phyloP scores from a whole-genome alignment of 169 alveolate species.

The Pseudocohnilembus persalinus region DNA sequence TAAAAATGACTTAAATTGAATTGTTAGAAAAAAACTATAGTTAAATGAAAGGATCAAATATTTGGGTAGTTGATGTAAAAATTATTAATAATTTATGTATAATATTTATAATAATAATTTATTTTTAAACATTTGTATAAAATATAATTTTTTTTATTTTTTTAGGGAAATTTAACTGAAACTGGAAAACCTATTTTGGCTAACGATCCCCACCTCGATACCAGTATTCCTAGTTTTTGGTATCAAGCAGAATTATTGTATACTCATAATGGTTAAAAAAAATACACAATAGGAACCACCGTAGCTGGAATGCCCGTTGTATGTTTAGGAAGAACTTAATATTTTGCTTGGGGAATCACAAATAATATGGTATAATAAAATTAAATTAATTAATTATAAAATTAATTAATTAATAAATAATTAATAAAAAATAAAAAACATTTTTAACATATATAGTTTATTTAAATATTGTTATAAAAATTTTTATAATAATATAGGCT shows the following conservation, averaged over 20 bases:
- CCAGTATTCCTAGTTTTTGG: conserved; percentile 65
- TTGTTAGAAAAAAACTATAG: conserved; percentile 8
- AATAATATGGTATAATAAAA: conserved; percentile 18
- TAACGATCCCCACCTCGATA: conserved; percentile 82
- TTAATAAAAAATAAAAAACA: too few relatives aligned
- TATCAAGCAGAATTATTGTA: conserved; percentile 41
- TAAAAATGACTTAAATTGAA: conserved; percentile 14
- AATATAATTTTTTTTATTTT: too few relatives aligned
- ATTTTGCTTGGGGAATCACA: conserved; percentile 70
- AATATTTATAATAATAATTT: too few relatives aligned
- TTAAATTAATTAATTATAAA: background rate
- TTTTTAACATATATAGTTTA: too few relatives aligned
- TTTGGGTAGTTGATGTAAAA: conserved; percentile 53
- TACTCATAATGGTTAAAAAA: background rate
- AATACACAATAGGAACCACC: conserved; percentile 31
- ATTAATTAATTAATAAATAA: too few relatives aligned
- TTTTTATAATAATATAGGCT: conserved; percentile 31
- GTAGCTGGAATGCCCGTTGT: conserved; percentile 71
- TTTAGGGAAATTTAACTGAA: conserved; percentile 68
- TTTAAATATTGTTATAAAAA: too few relatives aligned
- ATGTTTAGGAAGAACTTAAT: conserved; percentile 61
- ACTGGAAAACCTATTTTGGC: conserved; percentile 75
- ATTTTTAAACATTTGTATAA: too few relatives aligned
- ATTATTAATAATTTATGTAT: too few relatives aligned
- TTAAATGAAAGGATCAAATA: conserved; percentile 52